Evolutionary conservation across 2,329 filamentous ascomycete genomes (phyloP).

Genomic region (Blastomyces gilchristii): DNA sequence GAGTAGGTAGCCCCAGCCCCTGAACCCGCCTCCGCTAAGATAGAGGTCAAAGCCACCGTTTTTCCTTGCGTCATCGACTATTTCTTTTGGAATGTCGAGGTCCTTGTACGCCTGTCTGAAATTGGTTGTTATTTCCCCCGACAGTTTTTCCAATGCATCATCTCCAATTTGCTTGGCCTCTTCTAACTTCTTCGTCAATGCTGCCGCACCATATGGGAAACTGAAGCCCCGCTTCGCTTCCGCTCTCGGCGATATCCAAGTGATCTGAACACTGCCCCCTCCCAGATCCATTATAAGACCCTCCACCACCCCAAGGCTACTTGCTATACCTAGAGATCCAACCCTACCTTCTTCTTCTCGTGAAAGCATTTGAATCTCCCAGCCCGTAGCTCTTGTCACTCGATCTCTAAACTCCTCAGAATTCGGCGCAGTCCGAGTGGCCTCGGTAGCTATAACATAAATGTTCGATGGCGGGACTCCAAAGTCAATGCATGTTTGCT

Average conservation of each 20-base stretch:
- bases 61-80: slow-evolving; percentile 36
- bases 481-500: slow-evolving; percentile 58
- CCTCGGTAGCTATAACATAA: slow-evolving; percentile 75
- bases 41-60: slow-evolving; percentile 58
- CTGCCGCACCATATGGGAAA: slow-evolving; percentile 61
- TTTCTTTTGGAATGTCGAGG: slow-evolving; percentile 46
- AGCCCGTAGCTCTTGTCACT: slow-evolving; percentile 55
- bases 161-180: slow-evolving; percentile 36
- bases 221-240: slow-evolving; percentile 50
- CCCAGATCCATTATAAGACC: slow-evolving; percentile 82
- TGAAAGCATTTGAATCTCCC: slow-evolving; percentile 60
- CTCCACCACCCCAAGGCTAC: slow-evolving; percentile 57
- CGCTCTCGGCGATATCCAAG: slow-evolving; percentile 51
- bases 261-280: slow-evolving; percentile 61
- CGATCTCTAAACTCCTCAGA: slow-evolving; percentile 54
- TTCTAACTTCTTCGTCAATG: slow-evolving; percentile 47
- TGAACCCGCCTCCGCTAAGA: slow-evolving; percentile 80
- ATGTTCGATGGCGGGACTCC: slow-evolving; percentile 55
- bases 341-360: slow-evolving; percentile 75
- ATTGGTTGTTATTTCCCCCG: slow-evolving; percentile 45
- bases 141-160: slow-evolving; percentile 40
- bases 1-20: slow-evolving; percentile 81
- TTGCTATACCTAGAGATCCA: slow-evolving; percentile 73
- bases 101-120: slow-evolving; percentile 51
- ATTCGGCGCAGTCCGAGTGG: slow-evolving; percentile 72